Evolutionary conservation across 192 early-diverging fungal species (phyloP), one percentile per base, ranked within the genome.

Genomic region (Coemansia furcata): DNA sequence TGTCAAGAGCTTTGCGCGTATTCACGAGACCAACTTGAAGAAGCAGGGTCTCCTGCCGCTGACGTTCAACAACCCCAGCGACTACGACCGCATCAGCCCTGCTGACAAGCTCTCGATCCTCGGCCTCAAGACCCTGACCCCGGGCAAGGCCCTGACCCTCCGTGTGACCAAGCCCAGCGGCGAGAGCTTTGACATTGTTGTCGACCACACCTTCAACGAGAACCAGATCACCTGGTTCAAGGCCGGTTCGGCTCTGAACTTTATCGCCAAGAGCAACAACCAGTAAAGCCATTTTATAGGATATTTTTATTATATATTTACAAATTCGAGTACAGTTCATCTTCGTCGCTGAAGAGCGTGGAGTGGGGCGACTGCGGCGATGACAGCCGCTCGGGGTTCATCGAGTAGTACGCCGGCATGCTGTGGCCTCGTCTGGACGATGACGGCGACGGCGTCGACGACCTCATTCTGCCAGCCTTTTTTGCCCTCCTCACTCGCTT

Each of bases 11-110:
- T 99, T 99, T 84, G 97, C 97, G 58, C 93, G 97, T 81, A 99
- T 99, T 84, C 97, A 99, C 87, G 95, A 99, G 87, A 99, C 97
- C 77, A 99, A 99, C 88, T 88, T 97, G 66, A 99, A 99, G 91
- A 99, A 99, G 89, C 97, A 99, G 85, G 97, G 97, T 73, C 87
- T 99, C 62, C 87, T 99, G 66, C 97, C 97, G 39, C 85, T 99
- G 73, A 97, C 95, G 58, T 99, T 99, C 73, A 85, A 90, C 81
- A 87, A 99, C 86, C 87, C 93, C 63, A 88, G 86, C 65, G 97
- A 99, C 82, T 99, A 99, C 73, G 94, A 96, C 68, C 91, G 88
- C 86, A 88, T 99, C 69, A 84, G 85, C 63, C 91, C 95, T 62
- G 72, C 75, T 19, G 97, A 98, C 84, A 92, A 89, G 75, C 87